Base-by-base conservation (phyloP, 2,329 filamentous ascomycete species). In the Furcasterigmium furcatum region DNA sequence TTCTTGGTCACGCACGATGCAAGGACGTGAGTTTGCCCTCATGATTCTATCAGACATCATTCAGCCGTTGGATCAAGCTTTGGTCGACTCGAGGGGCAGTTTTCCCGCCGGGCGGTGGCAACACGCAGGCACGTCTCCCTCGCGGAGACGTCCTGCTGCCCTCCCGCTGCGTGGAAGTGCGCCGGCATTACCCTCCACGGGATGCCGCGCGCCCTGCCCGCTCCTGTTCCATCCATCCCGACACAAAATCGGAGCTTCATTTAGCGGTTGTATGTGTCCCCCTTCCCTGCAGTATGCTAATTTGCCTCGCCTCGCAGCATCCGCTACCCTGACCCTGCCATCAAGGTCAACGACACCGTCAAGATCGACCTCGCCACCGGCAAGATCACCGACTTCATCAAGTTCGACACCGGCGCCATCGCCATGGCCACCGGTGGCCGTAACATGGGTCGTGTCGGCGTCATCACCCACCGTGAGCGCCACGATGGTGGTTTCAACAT, bases 1-100 rank as follows among this genome's bases (percentile, higher is more conserved):
- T 99, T 96, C 91, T 96, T 97, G 91, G 94, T 99, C 89, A 99
- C 94, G 91, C 94, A 99, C 89, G 94, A 99, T 94, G 94, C 94
- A 80, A 88, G 94, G 91, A 99, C 94, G 92, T 99, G 82, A 96
- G 92, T 97, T 32, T 46, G 12, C 36, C 43, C 21, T 41, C 41
- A 41, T 38, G 35, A 30, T 48, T 87, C 83, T 87, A 78, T 84
- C 79, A 82, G 78, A 88, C 87, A 90, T 96, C 91, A 94, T 91
- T 96, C 92, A 96, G 92, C 86, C 92, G 92, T 96, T 96, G 92
- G 90, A 92, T 89, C 90, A 95, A 94, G 88, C 82, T 96, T 94
- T 95, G 91, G 91, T 80, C 69, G 76, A 79, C 77, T 73, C 66
- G 57, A 60, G 58, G 57, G 63, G 53, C 24, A 27, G 24, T 27